These are phyloP conservation scores for Tetrapisispora namnaoensis DNA, from an alignment of 805 yeast genomes.

Conservation along the genomic window DNA sequence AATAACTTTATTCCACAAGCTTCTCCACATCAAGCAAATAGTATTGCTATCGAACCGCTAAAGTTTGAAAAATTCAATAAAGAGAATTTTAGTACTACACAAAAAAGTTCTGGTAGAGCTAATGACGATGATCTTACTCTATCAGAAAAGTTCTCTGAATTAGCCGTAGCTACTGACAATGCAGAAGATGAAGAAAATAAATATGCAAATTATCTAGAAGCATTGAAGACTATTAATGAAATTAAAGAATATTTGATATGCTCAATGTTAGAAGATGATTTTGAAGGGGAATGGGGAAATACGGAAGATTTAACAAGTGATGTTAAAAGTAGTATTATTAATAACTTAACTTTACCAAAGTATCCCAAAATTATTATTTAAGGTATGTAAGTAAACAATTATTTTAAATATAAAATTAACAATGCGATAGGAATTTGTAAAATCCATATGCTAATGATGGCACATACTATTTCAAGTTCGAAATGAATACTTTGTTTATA, in stretches of 20 bases:
- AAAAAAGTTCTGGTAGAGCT: conserved; percentile 11
- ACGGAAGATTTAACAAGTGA: not conserved
- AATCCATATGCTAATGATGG: conserved; percentile 40
- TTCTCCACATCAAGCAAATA: not conserved
- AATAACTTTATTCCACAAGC: not conserved
- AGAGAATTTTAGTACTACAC: conserved; percentile 13
- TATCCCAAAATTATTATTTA: conserved; percentile 9
- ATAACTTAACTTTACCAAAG: conserved; percentile 1
- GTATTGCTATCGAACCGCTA: not conserved
- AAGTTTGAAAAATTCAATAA: not conserved
- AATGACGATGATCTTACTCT: conserved; percentile 1
- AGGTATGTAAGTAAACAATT: not conserved
- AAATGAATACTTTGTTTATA: conserved; percentile 28
- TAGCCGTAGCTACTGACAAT: conserved; percentile 3
- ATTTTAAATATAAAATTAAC: conserved; percentile 5
- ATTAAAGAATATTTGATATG: conserved; percentile 25
- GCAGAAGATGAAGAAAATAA: conserved; percentile 5
- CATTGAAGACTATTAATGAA: conserved; percentile 15
- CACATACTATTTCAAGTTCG: conserved; percentile 41
- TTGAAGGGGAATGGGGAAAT: conserved; percentile 6
- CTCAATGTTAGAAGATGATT: conserved; percentile 22
- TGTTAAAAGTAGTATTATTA: not conserved
- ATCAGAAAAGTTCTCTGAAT: not conserved
- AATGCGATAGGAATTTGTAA: conserved; percentile 36
- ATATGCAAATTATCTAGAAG: conserved; percentile 6